phyloP scores from a whole-genome alignment of 169 alveolate species.

The Theileria luwenshuni region DNA sequence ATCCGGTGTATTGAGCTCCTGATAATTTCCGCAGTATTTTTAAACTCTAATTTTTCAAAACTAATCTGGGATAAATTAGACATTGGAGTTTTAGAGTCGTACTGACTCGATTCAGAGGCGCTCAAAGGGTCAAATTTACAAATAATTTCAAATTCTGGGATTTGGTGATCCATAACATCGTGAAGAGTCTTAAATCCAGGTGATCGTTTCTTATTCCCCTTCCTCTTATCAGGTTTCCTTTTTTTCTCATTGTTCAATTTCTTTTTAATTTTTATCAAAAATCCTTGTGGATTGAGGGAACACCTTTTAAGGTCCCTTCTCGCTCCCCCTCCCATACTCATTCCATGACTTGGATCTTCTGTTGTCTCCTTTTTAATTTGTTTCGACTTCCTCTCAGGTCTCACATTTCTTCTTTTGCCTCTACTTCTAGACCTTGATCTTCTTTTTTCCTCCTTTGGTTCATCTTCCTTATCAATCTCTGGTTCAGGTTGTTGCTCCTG shows the following conservation, averaged over 20 bases:
- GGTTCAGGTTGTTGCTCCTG: slow-evolving; percentile 52
- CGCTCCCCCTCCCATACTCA: not conserved
- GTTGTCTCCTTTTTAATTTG: slow-evolving; percentile 34
- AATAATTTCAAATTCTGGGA: not conserved
- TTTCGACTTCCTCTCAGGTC: slow-evolving; percentile 36
- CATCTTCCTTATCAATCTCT: slow-evolving; percentile 55
- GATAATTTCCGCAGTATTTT: not conserved
- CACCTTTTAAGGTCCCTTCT: not conserved
- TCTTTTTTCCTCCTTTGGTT: slow-evolving; percentile 48
- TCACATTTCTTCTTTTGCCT: slow-evolving; percentile 27
- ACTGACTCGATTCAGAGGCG: not conserved
- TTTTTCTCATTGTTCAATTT: not conserved
- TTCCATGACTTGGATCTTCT: slow-evolving; percentile 35
- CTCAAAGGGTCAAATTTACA: not conserved
- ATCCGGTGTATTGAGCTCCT: slow-evolving; percentile 2
- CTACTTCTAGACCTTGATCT: slow-evolving; percentile 33
- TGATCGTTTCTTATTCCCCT: not conserved
- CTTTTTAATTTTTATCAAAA: slow-evolving; percentile 2
- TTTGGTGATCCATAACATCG: not conserved
- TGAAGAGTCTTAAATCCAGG: not conserved
- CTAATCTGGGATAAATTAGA: not conserved
- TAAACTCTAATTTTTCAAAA: not conserved
- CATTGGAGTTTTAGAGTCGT: slow-evolving; percentile 5
- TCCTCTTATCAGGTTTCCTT: not conserved
- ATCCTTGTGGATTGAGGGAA: not conserved